Conservation (phyloP, 2,329 filamentous ascomycete species). For the Claviceps arundinis region DNA sequence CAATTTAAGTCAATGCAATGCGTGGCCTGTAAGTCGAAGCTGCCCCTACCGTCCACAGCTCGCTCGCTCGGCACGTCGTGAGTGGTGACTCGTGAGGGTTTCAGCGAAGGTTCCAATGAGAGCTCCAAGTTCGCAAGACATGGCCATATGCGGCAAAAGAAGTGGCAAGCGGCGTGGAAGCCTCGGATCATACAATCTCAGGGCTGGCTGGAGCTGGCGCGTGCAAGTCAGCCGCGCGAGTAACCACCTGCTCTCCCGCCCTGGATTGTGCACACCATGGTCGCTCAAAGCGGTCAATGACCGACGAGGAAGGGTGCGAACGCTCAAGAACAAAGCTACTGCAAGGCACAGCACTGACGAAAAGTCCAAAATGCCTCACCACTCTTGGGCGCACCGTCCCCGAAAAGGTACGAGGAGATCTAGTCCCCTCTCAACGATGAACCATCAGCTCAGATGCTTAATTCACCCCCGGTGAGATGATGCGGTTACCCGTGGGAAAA, state of each 20-base stretch:
- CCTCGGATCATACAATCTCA: not conserved
- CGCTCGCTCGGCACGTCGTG: not conserved
- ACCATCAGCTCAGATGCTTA: not conserved
- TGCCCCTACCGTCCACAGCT: not conserved
- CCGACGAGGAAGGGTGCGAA: not conserved
- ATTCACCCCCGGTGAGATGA: not conserved
- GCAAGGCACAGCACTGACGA: slow-evolving; percentile 1
- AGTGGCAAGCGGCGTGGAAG: not conserved
- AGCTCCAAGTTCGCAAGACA: not conserved
- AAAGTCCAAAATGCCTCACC: not conserved
- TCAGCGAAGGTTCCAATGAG: not conserved
- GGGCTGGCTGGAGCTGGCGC: not conserved
- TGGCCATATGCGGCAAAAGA: not conserved
- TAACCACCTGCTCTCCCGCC: not conserved
- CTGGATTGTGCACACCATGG: not conserved
- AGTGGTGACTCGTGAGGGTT: not conserved
- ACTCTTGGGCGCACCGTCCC: not conserved
- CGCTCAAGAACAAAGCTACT: not conserved
- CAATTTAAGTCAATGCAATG: not conserved
- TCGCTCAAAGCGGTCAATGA: slow-evolving; percentile 1
- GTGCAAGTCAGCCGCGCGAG: not conserved
- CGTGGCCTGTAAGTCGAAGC: not conserved
- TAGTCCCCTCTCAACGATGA: not conserved
- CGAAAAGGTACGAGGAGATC: not conserved
- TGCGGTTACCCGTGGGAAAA: not conserved